Percentiles rank a stretch among this genome's conserved stretches.
Evolutionary conservation across 2,329 filamentous ascomycete genomes (phyloP).

Genomic region (Monosporascus ibericus): DNA sequence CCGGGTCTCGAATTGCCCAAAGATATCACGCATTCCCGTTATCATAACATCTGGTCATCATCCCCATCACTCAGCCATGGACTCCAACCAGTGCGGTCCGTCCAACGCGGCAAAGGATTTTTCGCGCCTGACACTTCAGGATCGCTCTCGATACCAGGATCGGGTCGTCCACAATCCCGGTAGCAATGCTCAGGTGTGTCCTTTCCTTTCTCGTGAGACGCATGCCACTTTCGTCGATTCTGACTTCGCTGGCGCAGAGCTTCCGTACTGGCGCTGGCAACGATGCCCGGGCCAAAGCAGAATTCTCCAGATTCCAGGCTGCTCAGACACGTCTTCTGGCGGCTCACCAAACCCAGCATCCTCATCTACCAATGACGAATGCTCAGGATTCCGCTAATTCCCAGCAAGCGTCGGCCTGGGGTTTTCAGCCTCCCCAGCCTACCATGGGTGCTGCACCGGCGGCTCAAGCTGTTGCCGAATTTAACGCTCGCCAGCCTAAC

Average conservation of each 20-base stretch:
- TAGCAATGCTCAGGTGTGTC: background rate
- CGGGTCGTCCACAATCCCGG: constrained; percentile 35
- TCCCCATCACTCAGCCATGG: constrained; percentile 25
- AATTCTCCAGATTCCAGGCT: background rate
- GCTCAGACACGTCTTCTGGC: background rate
- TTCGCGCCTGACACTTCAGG: constrained; percentile 61
- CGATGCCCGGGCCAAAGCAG: background rate
- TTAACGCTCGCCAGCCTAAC: no score
- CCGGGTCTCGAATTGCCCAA: no score
- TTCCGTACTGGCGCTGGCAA: background rate
- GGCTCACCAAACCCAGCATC: background rate
- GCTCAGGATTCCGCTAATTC: no score
- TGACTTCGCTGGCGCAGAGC: background rate
- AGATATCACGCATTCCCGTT: background rate
- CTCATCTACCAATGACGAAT: background rate
- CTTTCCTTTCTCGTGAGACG: constrained; percentile 2
- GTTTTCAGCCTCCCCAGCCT: background rate
- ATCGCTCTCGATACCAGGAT: constrained; percentile 69
- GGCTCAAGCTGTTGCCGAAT: background rate
- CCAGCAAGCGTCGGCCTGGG: no score
- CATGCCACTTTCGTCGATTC: constrained; percentile 1
- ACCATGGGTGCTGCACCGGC: background rate
- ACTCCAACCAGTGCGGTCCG: constrained; percentile 57
- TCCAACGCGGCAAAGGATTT: constrained; percentile 71
- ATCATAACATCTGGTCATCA: background rate